Evolutionary conservation across 306 rosid genomes (phyloP).

Genomic region (Vachellia collinsii): DNA sequence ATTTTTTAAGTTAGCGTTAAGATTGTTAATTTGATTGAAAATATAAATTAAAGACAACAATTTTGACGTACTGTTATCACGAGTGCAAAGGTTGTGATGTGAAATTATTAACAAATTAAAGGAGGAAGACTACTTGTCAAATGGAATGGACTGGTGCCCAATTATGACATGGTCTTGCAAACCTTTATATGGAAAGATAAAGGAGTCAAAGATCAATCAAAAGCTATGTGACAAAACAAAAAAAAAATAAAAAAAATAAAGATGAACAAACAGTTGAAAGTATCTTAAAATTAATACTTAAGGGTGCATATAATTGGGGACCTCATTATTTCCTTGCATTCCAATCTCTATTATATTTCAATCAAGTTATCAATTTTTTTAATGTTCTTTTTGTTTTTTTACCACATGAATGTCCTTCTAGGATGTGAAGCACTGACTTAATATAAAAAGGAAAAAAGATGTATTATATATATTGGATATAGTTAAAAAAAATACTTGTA

Average conservation of each 20-base stretch:
- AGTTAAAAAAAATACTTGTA: too few relatives aligned
- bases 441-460: too few relatives aligned
- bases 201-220: slow-evolving; percentile 35
- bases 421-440: too few relatives aligned
- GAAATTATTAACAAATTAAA: slow-evolving; percentile 13
- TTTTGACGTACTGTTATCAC: neutral
- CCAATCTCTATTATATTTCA: neutral
- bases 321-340: neutral
- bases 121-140: neutral
- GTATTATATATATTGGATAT: too few relatives aligned
- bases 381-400: too few relatives aligned
- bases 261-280: slow-evolving; percentile 24
- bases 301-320: slow-evolving; percentile 21
- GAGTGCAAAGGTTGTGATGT: slow-evolving; percentile 32
- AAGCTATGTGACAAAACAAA: neutral
- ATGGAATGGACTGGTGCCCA: slow-evolving; percentile 30
- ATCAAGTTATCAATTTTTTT: neutral
- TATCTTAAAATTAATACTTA: slow-evolving; percentile 4
- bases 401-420: too few relatives aligned
- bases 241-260: too few relatives aligned
- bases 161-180: slow-evolving; percentile 21
- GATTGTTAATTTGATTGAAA: neutral
- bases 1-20: neutral
- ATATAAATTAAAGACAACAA: neutral
- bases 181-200: slow-evolving; percentile 22